Conservation (phyloP, 805 yeast species). For the Hanseniaspora thailandica region DNA sequence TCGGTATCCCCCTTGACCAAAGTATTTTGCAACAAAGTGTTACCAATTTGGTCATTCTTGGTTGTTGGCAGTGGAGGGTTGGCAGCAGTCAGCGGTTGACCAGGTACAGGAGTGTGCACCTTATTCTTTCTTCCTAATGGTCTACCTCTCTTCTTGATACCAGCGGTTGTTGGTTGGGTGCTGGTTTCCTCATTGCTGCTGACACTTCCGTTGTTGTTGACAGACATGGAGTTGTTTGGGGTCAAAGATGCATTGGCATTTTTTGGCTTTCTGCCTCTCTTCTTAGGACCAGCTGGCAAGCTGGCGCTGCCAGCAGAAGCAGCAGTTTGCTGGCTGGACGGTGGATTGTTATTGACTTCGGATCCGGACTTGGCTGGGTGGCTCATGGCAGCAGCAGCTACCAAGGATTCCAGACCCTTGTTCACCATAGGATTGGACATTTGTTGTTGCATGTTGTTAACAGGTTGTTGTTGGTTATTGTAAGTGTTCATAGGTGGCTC, state of each 20-base stretch:
- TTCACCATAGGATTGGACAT: background rate
- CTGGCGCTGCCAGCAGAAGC: background rate
- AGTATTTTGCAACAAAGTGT: background rate
- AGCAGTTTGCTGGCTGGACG: background rate
- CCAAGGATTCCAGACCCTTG: constrained; percentile 4
- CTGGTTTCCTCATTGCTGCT: background rate
- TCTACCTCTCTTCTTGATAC: constrained; percentile 12
- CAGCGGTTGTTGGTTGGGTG: background rate
- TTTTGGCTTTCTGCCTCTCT: constrained; percentile 14
- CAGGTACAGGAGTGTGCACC: background rate
- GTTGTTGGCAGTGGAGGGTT: background rate
- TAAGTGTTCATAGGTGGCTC: background rate
- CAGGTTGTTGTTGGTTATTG: background rate
- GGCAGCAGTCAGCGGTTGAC: background rate
- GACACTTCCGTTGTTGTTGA: background rate
- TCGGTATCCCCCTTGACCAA: background rate
- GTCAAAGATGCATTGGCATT: background rate
- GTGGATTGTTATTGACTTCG: background rate
- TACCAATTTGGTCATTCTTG: background rate
- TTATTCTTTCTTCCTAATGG: constrained; percentile 14
- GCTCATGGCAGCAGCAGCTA: constrained; percentile 12
- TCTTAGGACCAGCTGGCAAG: constrained; percentile 3
- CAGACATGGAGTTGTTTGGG: background rate
- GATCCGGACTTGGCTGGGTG: background rate
- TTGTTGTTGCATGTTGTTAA: background rate